These are phyloP conservation scores for Sporothrix globosa DNA, from an alignment of 2,329 filamentous ascomycete species.

Conservation along the genomic window DNA sequence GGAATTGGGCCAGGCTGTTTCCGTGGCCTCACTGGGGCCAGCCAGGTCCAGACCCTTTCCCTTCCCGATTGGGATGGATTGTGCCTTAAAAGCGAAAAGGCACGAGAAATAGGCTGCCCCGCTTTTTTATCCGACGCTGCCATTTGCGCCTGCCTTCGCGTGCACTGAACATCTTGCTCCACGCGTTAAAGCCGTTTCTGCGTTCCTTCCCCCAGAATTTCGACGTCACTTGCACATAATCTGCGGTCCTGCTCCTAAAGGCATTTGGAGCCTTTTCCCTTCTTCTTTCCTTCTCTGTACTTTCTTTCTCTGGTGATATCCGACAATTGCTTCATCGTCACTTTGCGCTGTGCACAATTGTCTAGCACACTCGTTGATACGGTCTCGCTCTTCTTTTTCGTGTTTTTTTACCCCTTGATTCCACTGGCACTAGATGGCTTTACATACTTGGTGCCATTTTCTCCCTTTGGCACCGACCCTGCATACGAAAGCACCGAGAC, in stretches of 20 bases:
- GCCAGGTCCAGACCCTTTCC: constrained; percentile 28
- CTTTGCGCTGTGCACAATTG: neutral
- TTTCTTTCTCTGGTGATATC: neutral
- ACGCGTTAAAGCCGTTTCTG: constrained; percentile 19
- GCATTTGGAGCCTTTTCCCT: neutral
- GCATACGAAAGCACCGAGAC: neutral
- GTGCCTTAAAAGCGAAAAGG: constrained; percentile 20
- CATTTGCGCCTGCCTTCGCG: constrained; percentile 14
- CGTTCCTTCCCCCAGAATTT: constrained; percentile 18
- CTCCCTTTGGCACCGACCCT: constrained; percentile 12
- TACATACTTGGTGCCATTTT: neutral
- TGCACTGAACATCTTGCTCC: neutral
- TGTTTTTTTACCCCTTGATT: constrained; percentile 29
- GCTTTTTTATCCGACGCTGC: neutral
- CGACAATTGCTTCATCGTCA: neutral
- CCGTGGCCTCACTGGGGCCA: constrained; percentile 9
- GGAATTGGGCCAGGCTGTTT: neutral
- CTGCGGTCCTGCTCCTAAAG: neutral
- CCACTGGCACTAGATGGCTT: constrained; percentile 16
- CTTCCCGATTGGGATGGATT: constrained; percentile 31
- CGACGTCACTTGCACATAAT: neutral
- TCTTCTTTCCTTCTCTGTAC: neutral
- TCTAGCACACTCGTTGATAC: neutral
- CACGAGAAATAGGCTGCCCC: constrained; percentile 8
- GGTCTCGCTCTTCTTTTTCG: neutral